Conservation (phyloP, 805 yeast genomes). For the Teunomyces stri region DNA sequence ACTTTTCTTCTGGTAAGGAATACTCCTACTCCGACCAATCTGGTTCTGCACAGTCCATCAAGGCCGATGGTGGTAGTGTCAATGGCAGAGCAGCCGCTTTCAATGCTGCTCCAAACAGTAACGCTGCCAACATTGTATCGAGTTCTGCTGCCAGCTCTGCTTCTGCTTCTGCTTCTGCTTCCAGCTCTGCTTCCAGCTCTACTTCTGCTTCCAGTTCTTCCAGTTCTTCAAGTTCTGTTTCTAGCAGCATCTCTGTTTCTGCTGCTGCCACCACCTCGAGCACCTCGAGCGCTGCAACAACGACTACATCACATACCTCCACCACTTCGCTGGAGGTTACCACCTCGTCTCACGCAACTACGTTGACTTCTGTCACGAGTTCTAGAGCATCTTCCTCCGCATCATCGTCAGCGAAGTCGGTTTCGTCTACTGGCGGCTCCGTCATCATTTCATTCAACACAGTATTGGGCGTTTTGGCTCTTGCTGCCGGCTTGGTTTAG, state of each 20-base stretch:
- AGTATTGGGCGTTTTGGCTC: not conserved
- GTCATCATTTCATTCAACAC: slow-evolving; percentile 1
- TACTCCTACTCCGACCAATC: slow-evolving; percentile 49
- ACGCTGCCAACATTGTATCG: slow-evolving; percentile 19
- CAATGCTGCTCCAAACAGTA: slow-evolving; percentile 33
- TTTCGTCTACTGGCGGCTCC: slow-evolving; percentile 2
- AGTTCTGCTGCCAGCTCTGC: slow-evolving; percentile 14
- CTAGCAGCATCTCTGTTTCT: not conserved
- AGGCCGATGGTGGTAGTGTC: slow-evolving; percentile 55
- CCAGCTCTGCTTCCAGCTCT: slow-evolving; percentile 9
- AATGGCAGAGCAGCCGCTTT: slow-evolving; percentile 56
- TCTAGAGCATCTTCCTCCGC: slow-evolving; percentile 12
- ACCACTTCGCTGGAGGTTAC: not conserved
- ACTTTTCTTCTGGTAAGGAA: slow-evolving; percentile 60
- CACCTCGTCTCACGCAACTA: slow-evolving; percentile 11
- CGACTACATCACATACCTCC: not conserved
- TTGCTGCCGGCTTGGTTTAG: not conserved
- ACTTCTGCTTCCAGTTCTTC: slow-evolving; percentile 3
- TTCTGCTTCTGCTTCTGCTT: slow-evolving; percentile 2
- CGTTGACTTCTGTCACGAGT: slow-evolving; percentile 18
- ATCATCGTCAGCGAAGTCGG: not conserved
- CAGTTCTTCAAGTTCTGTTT: not conserved
- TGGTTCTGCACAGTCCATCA: slow-evolving; percentile 61
- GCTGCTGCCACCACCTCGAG: not conserved
- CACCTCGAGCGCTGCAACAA: not conserved